Evolutionary conservation across 495 filamentous ascomycete species (phyloP).

Genomic region (Eremomyces bilateralis): DNA sequence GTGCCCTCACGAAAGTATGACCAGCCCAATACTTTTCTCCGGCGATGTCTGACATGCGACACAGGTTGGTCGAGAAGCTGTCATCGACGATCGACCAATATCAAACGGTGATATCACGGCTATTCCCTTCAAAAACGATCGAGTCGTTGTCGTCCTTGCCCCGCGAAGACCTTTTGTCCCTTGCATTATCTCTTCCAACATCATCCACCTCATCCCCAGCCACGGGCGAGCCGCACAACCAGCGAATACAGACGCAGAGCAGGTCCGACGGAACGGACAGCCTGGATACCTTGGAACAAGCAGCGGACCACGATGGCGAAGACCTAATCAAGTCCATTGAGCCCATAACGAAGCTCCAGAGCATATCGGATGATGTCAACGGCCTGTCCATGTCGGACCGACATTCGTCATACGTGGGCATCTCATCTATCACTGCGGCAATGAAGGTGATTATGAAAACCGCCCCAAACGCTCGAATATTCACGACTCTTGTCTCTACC

Average conservation of each 20-base stretch:
- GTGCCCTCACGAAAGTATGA: conserved; percentile 18
- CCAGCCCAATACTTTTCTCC: conserved; percentile 6
- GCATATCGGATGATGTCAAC: conserved; percentile 64
- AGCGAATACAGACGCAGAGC: conserved; percentile 15
- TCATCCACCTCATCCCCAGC: conserved; percentile 3
- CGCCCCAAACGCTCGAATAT: conserved; percentile 37
- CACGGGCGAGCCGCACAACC: conserved; percentile 15
- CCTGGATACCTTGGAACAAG: conserved; percentile 19
- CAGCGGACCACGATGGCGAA: conserved; percentile 15
- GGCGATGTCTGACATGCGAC: conserved; percentile 12
- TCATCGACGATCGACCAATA: conserved; percentile 26
- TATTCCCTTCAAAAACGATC: too few species aligned
- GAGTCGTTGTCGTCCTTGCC: conserved; percentile 24
- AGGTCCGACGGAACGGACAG: conserved; percentile 17
- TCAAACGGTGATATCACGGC: too few species aligned
- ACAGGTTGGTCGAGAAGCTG: conserved; percentile 21
- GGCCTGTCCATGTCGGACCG: conserved; percentile 52
- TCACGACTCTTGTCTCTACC: conserved; percentile 26
- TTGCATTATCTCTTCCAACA: conserved; percentile 15
- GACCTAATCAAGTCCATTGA: too few species aligned
- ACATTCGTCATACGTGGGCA: conserved; percentile 56
- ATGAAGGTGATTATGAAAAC: conserved; percentile 64
- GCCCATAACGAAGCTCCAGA: conserved; percentile 36
- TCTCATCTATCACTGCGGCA: conserved; percentile 64
- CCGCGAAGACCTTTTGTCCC: conserved; percentile 28